Evolutionary conservation across 345 rosid species (phyloP), one percentile per base, ranked within the genome.

Genomic region (Populus pruinosa): DNA sequence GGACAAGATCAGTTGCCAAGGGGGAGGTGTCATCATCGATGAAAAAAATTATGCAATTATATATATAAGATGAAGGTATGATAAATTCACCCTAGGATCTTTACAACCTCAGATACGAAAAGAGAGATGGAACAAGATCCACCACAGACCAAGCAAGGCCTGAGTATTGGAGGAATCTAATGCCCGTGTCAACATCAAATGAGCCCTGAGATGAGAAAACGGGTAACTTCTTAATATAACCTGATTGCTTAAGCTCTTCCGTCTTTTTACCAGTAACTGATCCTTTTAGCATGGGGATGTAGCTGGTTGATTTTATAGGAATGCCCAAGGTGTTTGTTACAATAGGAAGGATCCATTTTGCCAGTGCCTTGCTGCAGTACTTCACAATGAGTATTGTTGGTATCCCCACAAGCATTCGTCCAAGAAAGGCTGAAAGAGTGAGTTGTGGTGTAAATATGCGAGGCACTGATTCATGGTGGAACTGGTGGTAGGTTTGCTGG

Each of bases 111-210:
- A 92, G 38, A 76, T 86, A 62, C 25, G 88, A 73, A 81, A 91
- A 92, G 14, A 96, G 56, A 1, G 97, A 84, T n/a, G 98, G 98
- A 66, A 91, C 97, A 33, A 93, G 91, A 75, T 95, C 98, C 1
- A 93, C 99, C 47, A 96, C 99, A 0, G 99, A 91, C 99, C 99
- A 96, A 23, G 99, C 98, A 56, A 96, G 98, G 36, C 99, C 98
- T 21, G 96, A 90, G 5, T 93, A 92, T 77, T 96, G 99, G 61
- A 96, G 75, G 85, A 92, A 96, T 78, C 94, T 86, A 43, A 92
- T 90, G 23, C 98, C 99, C 0, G 99, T 91, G 69, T 96, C 98
- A 6, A 93, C 92, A 67, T 93, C 93, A 25, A 92, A 95, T 1
- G 84, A 76, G 64, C 84, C 85, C 72, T 86, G 91, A 38, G 71